phyloP scores from a whole-genome alignment of 768 basidiomycete genomes.

The Tricholoma terreum region DNA sequence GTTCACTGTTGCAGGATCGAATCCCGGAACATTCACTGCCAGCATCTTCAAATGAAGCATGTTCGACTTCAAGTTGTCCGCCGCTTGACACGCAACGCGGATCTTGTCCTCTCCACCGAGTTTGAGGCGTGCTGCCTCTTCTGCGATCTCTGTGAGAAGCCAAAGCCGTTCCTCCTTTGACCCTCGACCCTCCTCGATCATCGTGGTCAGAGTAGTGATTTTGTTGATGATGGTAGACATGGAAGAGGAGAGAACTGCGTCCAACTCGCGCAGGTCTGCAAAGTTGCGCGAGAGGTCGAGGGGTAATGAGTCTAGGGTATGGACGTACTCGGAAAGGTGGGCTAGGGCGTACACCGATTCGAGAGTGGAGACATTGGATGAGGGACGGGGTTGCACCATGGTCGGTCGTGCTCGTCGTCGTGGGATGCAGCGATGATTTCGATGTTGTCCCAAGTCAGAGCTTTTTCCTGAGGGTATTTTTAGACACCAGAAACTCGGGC shows the following conservation, averaged over 20 bases:
- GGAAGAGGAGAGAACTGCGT: conserved; percentile 92
- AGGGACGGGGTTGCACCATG: conserved; percentile 37
- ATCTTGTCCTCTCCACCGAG: conserved; percentile 98
- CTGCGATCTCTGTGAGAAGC: conserved; percentile 89
- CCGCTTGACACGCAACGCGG: conserved; percentile 86
- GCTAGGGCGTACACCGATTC: conserved; percentile 59
- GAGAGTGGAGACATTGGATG: conserved; percentile 27
- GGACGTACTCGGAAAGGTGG: conserved; percentile 80
- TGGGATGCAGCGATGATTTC: not conserved
- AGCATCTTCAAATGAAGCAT: conserved; percentile 58
- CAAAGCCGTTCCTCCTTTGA: conserved; percentile 74
- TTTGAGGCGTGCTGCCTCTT: conserved; percentile 88
- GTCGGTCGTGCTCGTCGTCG: conserved; percentile 8
- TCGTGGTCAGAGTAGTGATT: conserved; percentile 67
- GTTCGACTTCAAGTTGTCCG: conserved; percentile 78
- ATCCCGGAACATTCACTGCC: conserved; percentile 59
- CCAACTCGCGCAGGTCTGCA: conserved; percentile 96
- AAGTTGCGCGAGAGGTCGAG: conserved; percentile 92
- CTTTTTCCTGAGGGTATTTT: not conserved
- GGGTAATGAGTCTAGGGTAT: conserved; percentile 91
- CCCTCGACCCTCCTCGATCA: conserved; percentile 65
- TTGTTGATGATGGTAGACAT: conserved; percentile 79
- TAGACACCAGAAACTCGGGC: not conserved
- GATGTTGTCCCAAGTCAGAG: too few species aligned
- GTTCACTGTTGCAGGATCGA: conserved; percentile 54